Evolutionary conservation across 140 eudicot species (phyloP).

Genomic region (Flaveria floridana): DNA sequence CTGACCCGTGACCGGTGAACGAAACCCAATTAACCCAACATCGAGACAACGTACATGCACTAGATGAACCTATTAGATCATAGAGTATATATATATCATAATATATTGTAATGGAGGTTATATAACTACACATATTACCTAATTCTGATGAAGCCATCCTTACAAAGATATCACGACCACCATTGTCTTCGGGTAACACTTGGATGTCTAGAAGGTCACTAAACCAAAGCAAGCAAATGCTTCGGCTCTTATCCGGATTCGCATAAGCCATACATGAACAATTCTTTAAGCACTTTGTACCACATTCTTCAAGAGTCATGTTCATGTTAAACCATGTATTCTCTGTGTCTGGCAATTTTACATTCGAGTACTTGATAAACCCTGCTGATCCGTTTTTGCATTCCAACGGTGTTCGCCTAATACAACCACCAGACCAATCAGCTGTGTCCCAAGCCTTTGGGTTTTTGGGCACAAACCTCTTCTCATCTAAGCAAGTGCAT

Average conservation of each 20-base stretch:
- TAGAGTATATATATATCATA: neutral
- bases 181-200: constrained; percentile 5
- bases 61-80: neutral
- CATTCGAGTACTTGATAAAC: constrained; percentile 27
- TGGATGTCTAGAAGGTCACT: constrained; percentile 25
- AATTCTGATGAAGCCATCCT: constrained; percentile 35
- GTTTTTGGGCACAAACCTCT: constrained; percentile 26
- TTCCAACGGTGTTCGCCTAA: constrained; percentile 28
- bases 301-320: constrained; percentile 39
- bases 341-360: constrained; percentile 48
- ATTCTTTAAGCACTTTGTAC: constrained; percentile 38
- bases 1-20: no score
- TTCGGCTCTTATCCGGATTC: constrained; percentile 27
- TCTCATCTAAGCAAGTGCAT: constrained; percentile 40
- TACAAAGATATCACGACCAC: constrained; percentile 36
- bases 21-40: no score
- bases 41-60: no score
- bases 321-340: constrained; percentile 36
- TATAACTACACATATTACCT: constrained; percentile 5
- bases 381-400: constrained; percentile 31
- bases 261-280: constrained; percentile 51
- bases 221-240: constrained; percentile 38
- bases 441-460: constrained; percentile 23
- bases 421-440: constrained; percentile 29
- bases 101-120: neutral